Base-by-base conservation (phyloP, 1,139 yeast genomes). In the Geotrichum citri-aurantii region DNA sequence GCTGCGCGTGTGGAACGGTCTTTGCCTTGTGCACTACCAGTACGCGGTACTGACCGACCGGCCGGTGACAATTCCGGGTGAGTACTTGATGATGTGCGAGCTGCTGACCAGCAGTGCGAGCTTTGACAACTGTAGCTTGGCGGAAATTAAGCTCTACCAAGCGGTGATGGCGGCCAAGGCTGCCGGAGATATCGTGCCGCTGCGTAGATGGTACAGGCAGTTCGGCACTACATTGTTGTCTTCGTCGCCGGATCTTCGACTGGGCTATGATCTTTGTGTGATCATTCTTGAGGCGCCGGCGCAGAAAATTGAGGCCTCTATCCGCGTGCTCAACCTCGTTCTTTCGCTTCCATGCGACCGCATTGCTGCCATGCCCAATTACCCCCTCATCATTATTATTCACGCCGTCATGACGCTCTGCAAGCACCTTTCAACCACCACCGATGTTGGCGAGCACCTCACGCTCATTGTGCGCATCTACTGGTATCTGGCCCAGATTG, bases 401-500 rank as follows among this genome's bases (percentile, higher is more conserved):
- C 81, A 80, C 65, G 78, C 82, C 0, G 80, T 82, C 65, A 65
- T 81, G 54, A 77, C 81, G 0, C 68, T 81, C 24, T 79, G 80
- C 64, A 42, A 49, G 14, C 81, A 80, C 55, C 76, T 73, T 61
- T 68, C 80, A 21, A 70, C 71, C 56, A 24, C 54, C 8, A 40
- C 53, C n/a, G 54, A 24, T 2, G 24, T 31, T 7, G 52, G 54
- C 26, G 54, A 69, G 21, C 59, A 63, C 1, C 63, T 81, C 47
- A 78, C 73, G 59, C 65, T 79, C 23, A 79, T 82, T 52, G 76
- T 83, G 0, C 73, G 75, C 59, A 77, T 79, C 7, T 81, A 81
- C 63, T 81, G 84, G 84, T 81, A 79, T 63, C 67, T 81, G 61
- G 80, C 79, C 61, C 77, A 80, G 33, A 77, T 79, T 59, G 84